These are phyloP conservation scores for Tetrapyrgos nigripes DNA, from an alignment of 1,284 basidiomycete genomes.

Conservation along the genomic window DNA sequence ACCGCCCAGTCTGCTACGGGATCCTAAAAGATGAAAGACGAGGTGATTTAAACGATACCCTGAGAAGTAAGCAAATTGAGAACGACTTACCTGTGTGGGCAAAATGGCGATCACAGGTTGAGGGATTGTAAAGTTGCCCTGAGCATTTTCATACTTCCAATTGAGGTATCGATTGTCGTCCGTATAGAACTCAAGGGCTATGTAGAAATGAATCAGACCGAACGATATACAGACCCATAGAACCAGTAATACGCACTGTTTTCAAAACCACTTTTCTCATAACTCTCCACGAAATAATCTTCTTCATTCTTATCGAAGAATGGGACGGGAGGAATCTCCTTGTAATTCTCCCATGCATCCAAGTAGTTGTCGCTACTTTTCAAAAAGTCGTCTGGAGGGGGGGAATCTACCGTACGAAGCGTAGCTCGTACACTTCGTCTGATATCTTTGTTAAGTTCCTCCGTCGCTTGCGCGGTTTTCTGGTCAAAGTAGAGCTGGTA, in stretches of 20 bases:
- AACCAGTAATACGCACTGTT: slow-evolving; percentile 58
- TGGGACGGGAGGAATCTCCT: slow-evolving; percentile 62
- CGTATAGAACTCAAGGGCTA: slow-evolving; percentile 65
- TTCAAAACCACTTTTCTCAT: slow-evolving; percentile 59
- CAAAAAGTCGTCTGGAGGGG: slow-evolving; percentile 62
- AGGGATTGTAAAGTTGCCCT: slow-evolving; percentile 64
- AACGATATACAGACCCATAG: neutral
- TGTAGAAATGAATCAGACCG: neutral
- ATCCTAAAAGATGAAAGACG: slow-evolving; percentile 45
- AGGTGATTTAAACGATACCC: no score
- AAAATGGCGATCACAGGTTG: slow-evolving; percentile 62
- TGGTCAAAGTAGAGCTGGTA: slow-evolving; percentile 70
- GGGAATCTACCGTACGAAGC: slow-evolving; percentile 53
- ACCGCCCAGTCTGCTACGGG: slow-evolving; percentile 68
- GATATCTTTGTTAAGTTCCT: slow-evolving; percentile 61
- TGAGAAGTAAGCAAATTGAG: no score
- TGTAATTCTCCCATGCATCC: slow-evolving; percentile 51
- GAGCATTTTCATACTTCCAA: slow-evolving; percentile 56
- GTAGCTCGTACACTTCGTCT: slow-evolving; percentile 58
- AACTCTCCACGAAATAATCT: slow-evolving; percentile 70
- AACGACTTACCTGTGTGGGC: no score
- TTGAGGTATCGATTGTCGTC: slow-evolving; percentile 57
- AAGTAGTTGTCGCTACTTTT: slow-evolving; percentile 54
- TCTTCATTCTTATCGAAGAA: slow-evolving; percentile 67
- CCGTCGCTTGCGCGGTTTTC: slow-evolving; percentile 50